Percentiles rank a stretch among this genome's conserved stretches.
These are phyloP conservation scores for Sorghum bicolor DNA, from an alignment of 176 grass and related monocot genomes.

Conservation along the genomic window DNA sequence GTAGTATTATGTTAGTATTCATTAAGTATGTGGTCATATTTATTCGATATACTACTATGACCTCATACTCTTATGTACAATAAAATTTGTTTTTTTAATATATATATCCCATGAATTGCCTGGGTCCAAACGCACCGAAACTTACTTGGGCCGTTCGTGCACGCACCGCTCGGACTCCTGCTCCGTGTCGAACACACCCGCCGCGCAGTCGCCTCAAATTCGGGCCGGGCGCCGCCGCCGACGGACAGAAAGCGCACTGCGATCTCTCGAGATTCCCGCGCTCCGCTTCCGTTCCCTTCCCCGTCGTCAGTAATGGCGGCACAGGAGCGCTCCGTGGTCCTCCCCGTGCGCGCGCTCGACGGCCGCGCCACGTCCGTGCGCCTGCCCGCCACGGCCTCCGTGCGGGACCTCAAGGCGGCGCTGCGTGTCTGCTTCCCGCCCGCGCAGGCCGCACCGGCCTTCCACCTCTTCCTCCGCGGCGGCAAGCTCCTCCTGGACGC, in stretches of 20 bases:
- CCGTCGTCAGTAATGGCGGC: neutral
- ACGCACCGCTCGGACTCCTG: neutral
- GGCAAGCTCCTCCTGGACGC: neutral
- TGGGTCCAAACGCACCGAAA: too few relatives aligned
- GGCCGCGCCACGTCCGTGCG: constrained; percentile 32
- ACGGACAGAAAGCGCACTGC: neutral
- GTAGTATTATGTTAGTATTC: too few relatives aligned
- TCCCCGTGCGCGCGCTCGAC: constrained; percentile 52
- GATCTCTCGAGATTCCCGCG: neutral
- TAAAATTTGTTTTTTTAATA: too few relatives aligned
- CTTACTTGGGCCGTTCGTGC: too few relatives aligned
- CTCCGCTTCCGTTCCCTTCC: neutral
- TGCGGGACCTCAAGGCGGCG: neutral
- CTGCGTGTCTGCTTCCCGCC: neutral
- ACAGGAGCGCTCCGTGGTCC: neutral
- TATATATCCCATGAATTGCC: too few relatives aligned
- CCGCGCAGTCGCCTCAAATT: neutral
- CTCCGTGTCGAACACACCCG: neutral
- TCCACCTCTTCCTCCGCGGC: constrained; percentile 16
- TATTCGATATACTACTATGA: too few relatives aligned
- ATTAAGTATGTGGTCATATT: too few relatives aligned
- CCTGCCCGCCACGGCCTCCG: neutral
- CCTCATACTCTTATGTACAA: too few relatives aligned
- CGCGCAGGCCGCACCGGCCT: neutral
- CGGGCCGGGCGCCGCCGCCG: too few relatives aligned